Conservation (phyloP, 2,329 filamentous ascomycete genomes). For the Leptographium wingfieldii region DNA sequence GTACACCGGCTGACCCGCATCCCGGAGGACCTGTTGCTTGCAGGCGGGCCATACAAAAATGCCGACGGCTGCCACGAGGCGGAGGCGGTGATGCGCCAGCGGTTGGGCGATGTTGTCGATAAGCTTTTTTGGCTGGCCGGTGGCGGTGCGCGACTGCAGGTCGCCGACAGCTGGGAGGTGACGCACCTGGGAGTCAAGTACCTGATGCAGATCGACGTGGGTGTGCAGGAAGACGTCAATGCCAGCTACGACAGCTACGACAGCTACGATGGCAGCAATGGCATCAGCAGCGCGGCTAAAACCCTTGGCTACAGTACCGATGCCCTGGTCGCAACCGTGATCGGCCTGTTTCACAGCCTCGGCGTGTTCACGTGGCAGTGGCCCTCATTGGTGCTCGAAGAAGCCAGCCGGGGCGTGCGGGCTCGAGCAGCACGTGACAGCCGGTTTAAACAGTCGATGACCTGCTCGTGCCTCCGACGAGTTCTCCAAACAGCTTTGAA, state of each 20-base stretch:
- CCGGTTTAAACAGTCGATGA: not conserved
- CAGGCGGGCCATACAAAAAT: slow-evolving; percentile 11
- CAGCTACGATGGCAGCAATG: too few relatives aligned
- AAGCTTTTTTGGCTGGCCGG: slow-evolving; percentile 18
- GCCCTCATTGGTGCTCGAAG: slow-evolving; percentile 1
- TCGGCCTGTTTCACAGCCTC: slow-evolving; percentile 7
- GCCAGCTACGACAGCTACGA: not conserved
- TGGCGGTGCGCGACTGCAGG: slow-evolving; percentile 13
- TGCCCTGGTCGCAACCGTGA: slow-evolving; percentile 1
- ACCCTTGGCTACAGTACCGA: slow-evolving; percentile 1
- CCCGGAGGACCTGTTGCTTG: slow-evolving; percentile 16
- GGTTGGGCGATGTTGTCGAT: slow-evolving; percentile 10
- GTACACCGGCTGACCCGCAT: slow-evolving; percentile 15
- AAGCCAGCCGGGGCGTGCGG: not conserved
- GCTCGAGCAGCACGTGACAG: not conserved
- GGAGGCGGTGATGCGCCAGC: not conserved
- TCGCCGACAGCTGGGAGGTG: slow-evolving; percentile 18
- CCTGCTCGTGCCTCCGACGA: not conserved
- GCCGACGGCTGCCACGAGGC: not conserved
- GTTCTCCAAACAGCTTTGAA: not conserved
- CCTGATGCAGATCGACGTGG: slow-evolving; percentile 3
- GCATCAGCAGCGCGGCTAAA: not conserved
- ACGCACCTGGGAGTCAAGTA: slow-evolving; percentile 5
- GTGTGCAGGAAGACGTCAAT: not conserved
- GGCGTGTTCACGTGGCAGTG: slow-evolving; percentile 8